Evolutionary conservation across 192 early-diverging fungal genomes (phyloP).

Genomic region (Neocallimastix lanati): DNA sequence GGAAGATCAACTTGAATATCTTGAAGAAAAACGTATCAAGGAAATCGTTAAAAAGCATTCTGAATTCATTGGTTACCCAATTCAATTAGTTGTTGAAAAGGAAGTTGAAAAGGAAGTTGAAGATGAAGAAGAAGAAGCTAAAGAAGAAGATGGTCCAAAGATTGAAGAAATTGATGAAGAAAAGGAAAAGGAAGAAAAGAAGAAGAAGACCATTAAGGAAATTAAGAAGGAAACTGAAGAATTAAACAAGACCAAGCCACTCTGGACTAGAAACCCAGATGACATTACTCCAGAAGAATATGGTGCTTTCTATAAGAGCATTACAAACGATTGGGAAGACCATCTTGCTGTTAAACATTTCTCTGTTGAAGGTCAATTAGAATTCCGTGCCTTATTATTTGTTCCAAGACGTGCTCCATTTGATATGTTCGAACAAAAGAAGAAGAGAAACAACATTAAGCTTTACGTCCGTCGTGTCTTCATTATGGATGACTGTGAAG

Average conservation of each 20-base stretch:
- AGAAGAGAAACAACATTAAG: slow-evolving; percentile 99
- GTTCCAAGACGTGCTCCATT: slow-evolving; percentile 92
- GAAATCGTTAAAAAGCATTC: slow-evolving; percentile 99
- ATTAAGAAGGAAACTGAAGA: slow-evolving; percentile 71
- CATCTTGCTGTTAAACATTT: slow-evolving; percentile 96
- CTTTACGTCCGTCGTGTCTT: slow-evolving; percentile 99
- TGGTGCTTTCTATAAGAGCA: slow-evolving; percentile 92
- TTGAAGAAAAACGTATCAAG: slow-evolving; percentile 97
- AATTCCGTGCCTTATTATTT: slow-evolving; percentile 97
- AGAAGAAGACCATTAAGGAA: slow-evolving; percentile 72
- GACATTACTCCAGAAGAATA: slow-evolving; percentile 94
- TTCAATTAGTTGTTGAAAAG: slow-evolving; percentile 89
- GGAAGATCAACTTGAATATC: slow-evolving; percentile 95
- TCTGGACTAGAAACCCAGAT: slow-evolving; percentile 99
- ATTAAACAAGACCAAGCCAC: slow-evolving; percentile 96
- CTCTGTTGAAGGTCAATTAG: slow-evolving; percentile 96
- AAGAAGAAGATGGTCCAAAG: not conserved
- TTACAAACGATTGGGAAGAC: slow-evolving; percentile 99
- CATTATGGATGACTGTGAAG: slow-evolving; percentile 99
- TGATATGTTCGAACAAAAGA: slow-evolving; percentile 94
- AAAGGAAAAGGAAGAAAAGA: slow-evolving; percentile 44
- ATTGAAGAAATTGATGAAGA: slow-evolving; percentile 48
- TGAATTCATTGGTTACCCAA: slow-evolving; percentile 98
- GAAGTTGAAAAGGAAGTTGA: slow-evolving; percentile 97
- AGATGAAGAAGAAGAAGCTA: slow-evolving; percentile 53